Base-by-base conservation (phyloP, 108 stramenopile species). In the Cyclotella choctawhatcheeana region DNA sequence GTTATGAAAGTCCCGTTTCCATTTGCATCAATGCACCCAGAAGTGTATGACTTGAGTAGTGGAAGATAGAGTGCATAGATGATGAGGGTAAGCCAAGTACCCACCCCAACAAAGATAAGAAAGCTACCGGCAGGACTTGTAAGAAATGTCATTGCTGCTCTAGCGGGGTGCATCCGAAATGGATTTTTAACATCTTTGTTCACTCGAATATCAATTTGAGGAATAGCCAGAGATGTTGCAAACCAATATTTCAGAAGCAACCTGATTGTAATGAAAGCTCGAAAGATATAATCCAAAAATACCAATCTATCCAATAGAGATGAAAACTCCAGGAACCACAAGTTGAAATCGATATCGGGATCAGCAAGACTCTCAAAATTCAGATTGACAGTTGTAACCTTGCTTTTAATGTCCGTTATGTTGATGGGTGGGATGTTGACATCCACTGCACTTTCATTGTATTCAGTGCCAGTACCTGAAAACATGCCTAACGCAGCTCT, bases 1-100 rank as follows among this genome's bases (percentile, higher is more conserved):
- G 82, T 69, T 14, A 79, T 20, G 72, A 82, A 82, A 12, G 81
- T 82, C 17, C 81, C 81, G 44, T 82, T 59, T 25, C 64, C 71
- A 45, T 64, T 43, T 22, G n/a, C 12, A 20, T 21, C 32, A 33
- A 82, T 54, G 58, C 81, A 82, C 21, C 81, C 81, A 8, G 65
- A 67, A 61, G 35, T 62, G 44, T 82, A 82, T 35, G 76, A 71
- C 26, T 61, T 45, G 33, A 77, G 33, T 27, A 82, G 30, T 4
- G 81, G 81, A 33, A 67, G 35, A 44, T 77, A 77, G 13, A 82
- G 54, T 24, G 71, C 43, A 35, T 58, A 35, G 22, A 64, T 30
- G 4, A 73, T 72, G 7, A 25, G 26, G 67, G 73, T 50, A 35
- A 77, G 14, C 81, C 76, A 82, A 0, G 44, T n/a, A 44, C 75